Evolutionary conservation across 2,329 filamentous ascomycete genomes (phyloP), one percentile per base, ranked within the genome.

Genomic region (Aspergillus transmontanensis): DNA sequence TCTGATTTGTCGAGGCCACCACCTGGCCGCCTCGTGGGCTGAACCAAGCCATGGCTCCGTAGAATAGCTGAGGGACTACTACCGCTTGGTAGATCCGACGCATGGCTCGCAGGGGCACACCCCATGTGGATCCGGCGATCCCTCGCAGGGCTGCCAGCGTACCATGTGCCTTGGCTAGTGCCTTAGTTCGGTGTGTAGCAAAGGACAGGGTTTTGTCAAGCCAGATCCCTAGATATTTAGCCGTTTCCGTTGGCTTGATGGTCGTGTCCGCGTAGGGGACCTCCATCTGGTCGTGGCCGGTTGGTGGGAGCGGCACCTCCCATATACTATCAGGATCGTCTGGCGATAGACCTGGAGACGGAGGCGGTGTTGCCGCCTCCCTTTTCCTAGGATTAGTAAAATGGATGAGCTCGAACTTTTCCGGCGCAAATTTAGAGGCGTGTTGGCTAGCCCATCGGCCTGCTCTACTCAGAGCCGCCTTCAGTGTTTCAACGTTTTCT

Each of bases 321-420:
- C 10, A 36, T 0, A 36, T 36, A 36, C 12, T 14, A 4, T 12
- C 4, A 36, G 3, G 3, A 0, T 36, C 10, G 9, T 30, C 30
- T 0, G 12, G 34, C 0, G 11, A 1, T 4, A 14, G 34, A 1
- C 10, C 12, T 1, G 12, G 34, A 36, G 9, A 30, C 30, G 9
- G 30, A 10, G 30, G 6, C 9, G 9, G 34, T 36, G 11, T 36
- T 12, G 1, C 12, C 10, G 2, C 12, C 32, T 14, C 11, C 3
- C 0, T 21, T 21, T 48, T 34, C 9, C 39, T 58, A 32, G 53
- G 32, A 12, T 61, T 57, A 19, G 34, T 53, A 1, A 67, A 63
- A 21, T 67, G 36, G 2, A 60, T 57, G 1, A 67, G 32, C n/a
- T 64, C 36, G 4, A 65, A 67, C 26, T 65, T 67, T 7, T 60